Evolutionary conservation across 305 asterid genomes (phyloP), one percentile per base, ranked within the genome.

Genomic region (Solanum hybrid): DNA sequence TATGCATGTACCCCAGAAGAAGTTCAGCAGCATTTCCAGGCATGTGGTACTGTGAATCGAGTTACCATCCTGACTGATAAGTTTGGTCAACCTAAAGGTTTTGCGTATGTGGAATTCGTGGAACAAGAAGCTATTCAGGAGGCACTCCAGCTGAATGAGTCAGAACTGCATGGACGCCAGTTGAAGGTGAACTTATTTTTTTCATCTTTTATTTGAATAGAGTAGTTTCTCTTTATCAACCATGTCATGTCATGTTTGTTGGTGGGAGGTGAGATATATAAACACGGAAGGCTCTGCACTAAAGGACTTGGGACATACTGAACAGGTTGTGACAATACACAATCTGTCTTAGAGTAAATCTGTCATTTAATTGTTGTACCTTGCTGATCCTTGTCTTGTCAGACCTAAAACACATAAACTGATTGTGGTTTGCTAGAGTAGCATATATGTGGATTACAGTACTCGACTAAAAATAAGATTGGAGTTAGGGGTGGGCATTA

Each of bases 1-100:
- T 96, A 96, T 93, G 97, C 99, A 37, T 97, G 98, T 92, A 96
- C 99, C 18, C 98, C 99, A 0, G 99, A 96, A 93, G 99, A 96
- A 91, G 99, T 96, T 87, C 99, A 96, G 92, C 99, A 96, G 92
- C 99, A 96, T 91, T 96, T 96, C 91, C 98, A 96, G 90, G 75
- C 98, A 33, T 95, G 98, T 92, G 98, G 98, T 84, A 96, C 99
- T 2, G 98, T 97, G 33, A 97, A 96, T 76, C 95, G 99, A 31
- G 99, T 97, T 89, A 97, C 99, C 39, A 97, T 97, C 89, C 92
- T 97, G 92, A 95, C 98, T 18, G 99, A 97, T 89, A 97, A 97
- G 92, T 96, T 95, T 90, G 98, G 98, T 87, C 98, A 97, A 95
- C 99, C 99, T 36, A 97, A 97, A 90, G 99, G 99, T 64, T 97